Base-by-base conservation (phyloP, 2,329 filamentous ascomycete species). In the Chaetomiaceae sp. region DNA sequence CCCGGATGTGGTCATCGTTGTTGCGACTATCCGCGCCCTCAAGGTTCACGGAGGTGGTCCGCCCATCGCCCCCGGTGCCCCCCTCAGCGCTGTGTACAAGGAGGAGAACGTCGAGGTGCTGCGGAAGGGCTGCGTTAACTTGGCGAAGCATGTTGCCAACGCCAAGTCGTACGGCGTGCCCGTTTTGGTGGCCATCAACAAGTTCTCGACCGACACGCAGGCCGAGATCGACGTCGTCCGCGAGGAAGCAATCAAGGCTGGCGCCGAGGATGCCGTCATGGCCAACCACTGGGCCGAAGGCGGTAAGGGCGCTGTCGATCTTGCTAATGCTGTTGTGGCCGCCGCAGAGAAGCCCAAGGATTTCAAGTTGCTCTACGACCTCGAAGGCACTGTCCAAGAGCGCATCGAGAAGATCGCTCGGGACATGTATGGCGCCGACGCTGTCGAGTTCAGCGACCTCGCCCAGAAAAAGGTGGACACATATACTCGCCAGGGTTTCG, bases 221-320 rank as follows among this genome's bases (percentile, higher is more conserved):
- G 91, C 91, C 49, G 94, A 99, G 69, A 86, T 96, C 56, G 82
- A 86, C 33, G 87, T 94, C 57, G 84, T 99, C 62, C 86, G 88
- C 53, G 90, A 97, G 69, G 92, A 96, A 69, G 86, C 94, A 41
- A 82, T 96, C 58, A 84, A 90, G 43, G 94, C 94, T 4, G 94
- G 94, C 53, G 94, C 94, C 14, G 89, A 95, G 68, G 91, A 96
- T 67, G 94, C 94, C 48, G 89, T 99, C 63, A 79, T 92, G 44
- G 87, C 94, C 13, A 95, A 95, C 73, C 94, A 99, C 79, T 99
- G 92, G 89, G 91, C 92, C 36, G 87, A 96, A 70, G 94, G 94
- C 66, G 94, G 94, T 58, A 86, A 85, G 69, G 94, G 94, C 41
- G 94, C 94, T 18, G 71, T 96, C 29, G 88, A 96, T 58, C 81